Evolutionary conservation across 306 rosid genomes (phyloP), one percentile per base, ranked within the genome.

Genomic region (Fragaria iinumae): DNA sequence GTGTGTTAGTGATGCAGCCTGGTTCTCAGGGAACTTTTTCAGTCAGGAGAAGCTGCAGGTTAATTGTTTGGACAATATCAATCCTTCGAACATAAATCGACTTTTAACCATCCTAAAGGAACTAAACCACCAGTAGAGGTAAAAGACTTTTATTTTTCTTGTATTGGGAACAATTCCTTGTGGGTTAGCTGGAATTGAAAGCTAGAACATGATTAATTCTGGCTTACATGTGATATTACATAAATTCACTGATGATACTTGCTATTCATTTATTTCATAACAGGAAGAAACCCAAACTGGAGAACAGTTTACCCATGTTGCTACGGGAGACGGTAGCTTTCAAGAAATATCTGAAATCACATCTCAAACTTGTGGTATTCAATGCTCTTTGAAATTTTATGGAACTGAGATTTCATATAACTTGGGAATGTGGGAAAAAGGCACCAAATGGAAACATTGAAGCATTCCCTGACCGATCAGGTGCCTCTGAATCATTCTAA

Each of bases 11-110:
- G 86, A 86, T 69, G 76, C 93, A 69, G 94, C 79, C 83, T 85
- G 90, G 97, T 91, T 85, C 93, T 88, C 72, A 90, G 87, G 84
- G 96, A 94, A 25, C 85, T 94, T 74, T 85, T 91, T 53, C 91
- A 89, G 66, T 82, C 96, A 29, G 94, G 93, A 57, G 81, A 88
- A 71, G 43, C 93, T 52, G 70, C 87, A 29, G 91, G 90, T 71
- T 64, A 90, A 45, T 64, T 87, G 80, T 75, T 86, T 67, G 96
- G 82, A 55, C 89, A 75, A 53, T 85, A 78, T 65, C 89, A 83
- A 82, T 86, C 98, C 49, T 84, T 89, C 77, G 80, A 80, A 77
- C 91, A 86, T 13, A 85, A 87, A 29, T 83, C 93, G 32, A 80
- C 96, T 52, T 86, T 80, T 69, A 83, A 56, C 79, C 87, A 43